Evolutionary conservation across 257 asterid species (phyloP).

Genomic region (Leptodermis oblonga): DNA sequence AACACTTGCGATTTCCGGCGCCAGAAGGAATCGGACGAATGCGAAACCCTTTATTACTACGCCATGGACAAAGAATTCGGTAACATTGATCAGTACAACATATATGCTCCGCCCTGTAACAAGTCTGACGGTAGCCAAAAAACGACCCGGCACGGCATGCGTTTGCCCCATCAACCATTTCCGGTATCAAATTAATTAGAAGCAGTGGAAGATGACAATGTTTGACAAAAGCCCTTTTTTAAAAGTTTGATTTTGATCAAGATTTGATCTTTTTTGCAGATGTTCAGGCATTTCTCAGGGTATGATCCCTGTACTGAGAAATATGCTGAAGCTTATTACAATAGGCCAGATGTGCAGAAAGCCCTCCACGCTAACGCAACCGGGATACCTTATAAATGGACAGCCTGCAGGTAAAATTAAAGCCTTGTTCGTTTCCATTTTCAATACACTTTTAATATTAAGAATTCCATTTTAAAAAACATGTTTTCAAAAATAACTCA

Average conservation of each 20-base stretch:
- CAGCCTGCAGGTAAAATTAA: slow-evolving; percentile 83
- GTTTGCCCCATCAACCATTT: slow-evolving; percentile 67
- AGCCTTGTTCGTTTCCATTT: no score
- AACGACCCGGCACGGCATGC: slow-evolving; percentile 55
- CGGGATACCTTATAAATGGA: slow-evolving; percentile 80
- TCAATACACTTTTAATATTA: no score
- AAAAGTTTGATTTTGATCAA: neutral
- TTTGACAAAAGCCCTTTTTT: neutral
- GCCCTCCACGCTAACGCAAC: slow-evolving; percentile 83
- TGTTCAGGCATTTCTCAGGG: slow-evolving; percentile 45
- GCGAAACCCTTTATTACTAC: slow-evolving; percentile 75
- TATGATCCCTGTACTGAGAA: slow-evolving; percentile 95
- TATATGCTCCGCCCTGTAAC: slow-evolving; percentile 82
- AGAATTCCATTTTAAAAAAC: no score
- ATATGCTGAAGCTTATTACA: slow-evolving; percentile 80
- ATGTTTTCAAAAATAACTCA: no score
- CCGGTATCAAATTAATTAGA: neutral
- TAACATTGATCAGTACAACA: slow-evolving; percentile 90
- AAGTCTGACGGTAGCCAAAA: slow-evolving; percentile 46
- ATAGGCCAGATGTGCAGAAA: slow-evolving; percentile 79
- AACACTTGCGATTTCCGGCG: slow-evolving; percentile 72
- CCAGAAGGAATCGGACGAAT: slow-evolving; percentile 67
- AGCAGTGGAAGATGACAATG: neutral
- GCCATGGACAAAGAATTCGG: slow-evolving; percentile 98
- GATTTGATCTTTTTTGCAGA: slow-evolving; percentile 11